phyloP scores from a whole-genome alignment of 1,139 yeast genomes.

The Diutina pseudorugosa region DNA sequence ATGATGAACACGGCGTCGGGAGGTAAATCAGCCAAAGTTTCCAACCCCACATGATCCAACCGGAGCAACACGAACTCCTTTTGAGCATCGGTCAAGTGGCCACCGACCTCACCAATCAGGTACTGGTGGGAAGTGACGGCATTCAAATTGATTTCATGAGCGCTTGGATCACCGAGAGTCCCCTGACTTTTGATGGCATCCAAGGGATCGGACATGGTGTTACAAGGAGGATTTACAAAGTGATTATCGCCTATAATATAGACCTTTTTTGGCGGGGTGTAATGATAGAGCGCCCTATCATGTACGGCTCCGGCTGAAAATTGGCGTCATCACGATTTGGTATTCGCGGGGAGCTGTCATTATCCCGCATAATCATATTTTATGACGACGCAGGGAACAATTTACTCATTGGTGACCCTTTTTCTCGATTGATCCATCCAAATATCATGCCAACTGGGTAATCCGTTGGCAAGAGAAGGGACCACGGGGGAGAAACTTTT shows the following conservation, averaged over 20 bases:
- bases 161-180: neutral
- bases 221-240: neutral
- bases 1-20: neutral
- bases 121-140: neutral
- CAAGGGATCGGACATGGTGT: neutral
- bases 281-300: neutral
- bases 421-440: no score
- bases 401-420: neutral
- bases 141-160: neutral
- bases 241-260: neutral
- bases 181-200: neutral
- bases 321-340: neutral
- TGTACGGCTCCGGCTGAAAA: neutral
- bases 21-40: neutral
- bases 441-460: no score
- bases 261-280: neutral
- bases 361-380: neutral
- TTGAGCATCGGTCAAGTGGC: neutral
- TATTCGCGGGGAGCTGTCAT: neutral
- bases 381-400: neutral
- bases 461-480: no score
- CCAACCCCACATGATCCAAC: constrained; percentile 8
- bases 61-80: neutral
- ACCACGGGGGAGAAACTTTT: no score
- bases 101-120: neutral